Evolutionary conservation across 176 grass and related monocot species (phyloP), one percentile per base, ranked within the genome.

Genomic region (Musa troglodytarum): DNA sequence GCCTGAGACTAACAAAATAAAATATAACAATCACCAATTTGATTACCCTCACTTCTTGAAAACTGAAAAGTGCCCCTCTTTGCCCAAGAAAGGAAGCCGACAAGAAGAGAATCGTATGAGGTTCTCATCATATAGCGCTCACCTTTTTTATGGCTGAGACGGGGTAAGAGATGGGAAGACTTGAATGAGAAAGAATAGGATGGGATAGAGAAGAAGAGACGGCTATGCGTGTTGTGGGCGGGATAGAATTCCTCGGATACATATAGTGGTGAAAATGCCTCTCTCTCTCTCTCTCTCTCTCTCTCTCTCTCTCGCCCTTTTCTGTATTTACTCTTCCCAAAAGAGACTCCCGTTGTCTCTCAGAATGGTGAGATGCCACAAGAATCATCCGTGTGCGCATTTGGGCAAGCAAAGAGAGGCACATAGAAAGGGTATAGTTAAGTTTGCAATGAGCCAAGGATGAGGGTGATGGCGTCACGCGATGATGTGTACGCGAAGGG

Each of bases 361-460:
- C 34, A 6, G 6, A 43, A 6, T 43, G 34, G 55, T 15, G 55
- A 58, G 55, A 58, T 12, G 17, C 15, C 74, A 63, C 55, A 76
- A 26, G 9, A 76, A 63, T 76, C 74, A 76, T 76, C 56, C 63
- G 72, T 70, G 71, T 81, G 62, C 70, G 69, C 49, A 81, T 80
- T 70, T 49, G 21, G 62, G 12, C 58, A 50, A 62, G 54, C 56
- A 72, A 62, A 10, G 78, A 1, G 50, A 72, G 78, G 22, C 43
- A 61, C 25, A 62, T 74, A 89, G 91, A 80, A 89, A 87, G 88
- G 82, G 86, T 82, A 77, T 65, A 71, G 86, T 52, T 26, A 57
- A 9, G 23, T 4, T 34, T 34, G 34, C 34, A 34, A 34, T 4
- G 29, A 43, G 34, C 4, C 34, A 43, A 43, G 34, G 4, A 43